phyloP scores from a whole-genome alignment of 768 basidiomycete species.

The Lactifluus echinatus region DNA sequence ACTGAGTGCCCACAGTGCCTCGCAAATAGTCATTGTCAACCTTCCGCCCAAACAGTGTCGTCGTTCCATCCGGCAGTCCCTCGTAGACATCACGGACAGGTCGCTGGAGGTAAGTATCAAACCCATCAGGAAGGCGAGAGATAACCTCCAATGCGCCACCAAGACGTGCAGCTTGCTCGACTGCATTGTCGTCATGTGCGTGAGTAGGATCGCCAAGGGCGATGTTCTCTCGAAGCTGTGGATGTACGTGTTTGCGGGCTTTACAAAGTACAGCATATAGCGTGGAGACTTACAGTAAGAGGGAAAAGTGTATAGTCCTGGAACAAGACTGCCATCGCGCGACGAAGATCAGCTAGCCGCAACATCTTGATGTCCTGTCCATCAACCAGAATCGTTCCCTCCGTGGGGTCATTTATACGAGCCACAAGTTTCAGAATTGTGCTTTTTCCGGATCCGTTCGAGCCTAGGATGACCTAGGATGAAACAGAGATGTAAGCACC shows the following conservation, averaged over 20 bases:
- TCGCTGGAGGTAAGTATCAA: conserved; percentile 63
- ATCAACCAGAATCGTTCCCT: conserved; percentile 61
- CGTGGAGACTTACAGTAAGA: conserved; percentile 47
- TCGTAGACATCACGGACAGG: conserved; percentile 63
- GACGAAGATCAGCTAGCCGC: conserved; percentile 52
- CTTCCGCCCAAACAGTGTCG: conserved; percentile 48
- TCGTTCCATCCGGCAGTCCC: conserved; percentile 57
- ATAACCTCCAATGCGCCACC: conserved; percentile 65
- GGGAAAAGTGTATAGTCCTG: conserved; percentile 80
- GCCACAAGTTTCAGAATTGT: conserved; percentile 69
- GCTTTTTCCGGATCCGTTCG: conserved; percentile 72
- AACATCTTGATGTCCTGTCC: conserved; percentile 53
- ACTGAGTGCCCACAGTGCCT: background rate
- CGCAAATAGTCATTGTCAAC: conserved; percentile 26
- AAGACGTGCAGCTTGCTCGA: conserved; percentile 56
- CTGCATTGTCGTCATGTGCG: conserved; percentile 42
- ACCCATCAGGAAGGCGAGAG: conserved; percentile 53
- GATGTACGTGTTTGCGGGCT: background rate
- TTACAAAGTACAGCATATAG: too few relatives aligned
- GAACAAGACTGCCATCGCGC: conserved; percentile 61
- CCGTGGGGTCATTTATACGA: conserved; percentile 59
- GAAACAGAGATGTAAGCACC: background rate
- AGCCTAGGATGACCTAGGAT: conserved; percentile 61
- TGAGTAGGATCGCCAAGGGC: conserved; percentile 58
- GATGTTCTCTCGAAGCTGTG: conserved; percentile 70